These are phyloP conservation scores for Helotiales sp. DNA, from an alignment of 2,329 filamentous ascomycete species.

Conservation along the genomic window DNA sequence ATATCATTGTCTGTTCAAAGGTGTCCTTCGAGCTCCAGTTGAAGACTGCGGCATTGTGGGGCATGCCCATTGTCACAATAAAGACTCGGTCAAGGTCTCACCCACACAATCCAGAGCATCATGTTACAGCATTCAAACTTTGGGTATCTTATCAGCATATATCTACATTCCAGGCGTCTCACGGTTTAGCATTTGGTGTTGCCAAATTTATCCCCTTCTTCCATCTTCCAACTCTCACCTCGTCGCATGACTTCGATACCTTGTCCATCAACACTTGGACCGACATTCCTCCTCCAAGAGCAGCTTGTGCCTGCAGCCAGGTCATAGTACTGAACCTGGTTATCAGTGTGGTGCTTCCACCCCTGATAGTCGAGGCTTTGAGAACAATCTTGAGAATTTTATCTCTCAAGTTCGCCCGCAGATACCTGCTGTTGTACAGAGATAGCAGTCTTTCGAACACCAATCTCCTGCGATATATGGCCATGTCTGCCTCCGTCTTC, in stretches of 20 bases:
- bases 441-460: constrained; percentile 76
- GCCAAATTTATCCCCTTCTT: constrained; percentile 42
- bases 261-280: constrained; percentile 55
- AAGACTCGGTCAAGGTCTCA: no score
- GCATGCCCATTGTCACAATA: not conserved
- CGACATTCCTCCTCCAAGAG: constrained; percentile 46
- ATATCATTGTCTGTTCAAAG: no score
- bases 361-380: constrained; percentile 65
- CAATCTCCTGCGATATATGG: constrained; percentile 58
- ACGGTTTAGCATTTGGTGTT: not conserved
- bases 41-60: not conserved
- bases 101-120: no score
- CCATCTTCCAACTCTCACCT: constrained; percentile 66
- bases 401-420: constrained; percentile 52
- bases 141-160: constrained; percentile 21
- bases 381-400: constrained; percentile 64
- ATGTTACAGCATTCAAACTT: not conserved
- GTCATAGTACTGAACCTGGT: constrained; percentile 73
- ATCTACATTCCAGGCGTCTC: not conserved
- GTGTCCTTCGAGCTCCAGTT: no score
- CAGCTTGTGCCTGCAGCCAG: constrained; percentile 69
- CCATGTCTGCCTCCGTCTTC: constrained; percentile 58
- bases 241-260: constrained; percentile 66
- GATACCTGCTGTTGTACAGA: constrained; percentile 66
- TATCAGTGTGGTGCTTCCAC: constrained; percentile 76